Evolutionary conservation across 2,329 filamentous ascomycete species (phyloP), one percentile per base, ranked within the genome.

Genomic region (Annulohypoxylon truncatum): DNA sequence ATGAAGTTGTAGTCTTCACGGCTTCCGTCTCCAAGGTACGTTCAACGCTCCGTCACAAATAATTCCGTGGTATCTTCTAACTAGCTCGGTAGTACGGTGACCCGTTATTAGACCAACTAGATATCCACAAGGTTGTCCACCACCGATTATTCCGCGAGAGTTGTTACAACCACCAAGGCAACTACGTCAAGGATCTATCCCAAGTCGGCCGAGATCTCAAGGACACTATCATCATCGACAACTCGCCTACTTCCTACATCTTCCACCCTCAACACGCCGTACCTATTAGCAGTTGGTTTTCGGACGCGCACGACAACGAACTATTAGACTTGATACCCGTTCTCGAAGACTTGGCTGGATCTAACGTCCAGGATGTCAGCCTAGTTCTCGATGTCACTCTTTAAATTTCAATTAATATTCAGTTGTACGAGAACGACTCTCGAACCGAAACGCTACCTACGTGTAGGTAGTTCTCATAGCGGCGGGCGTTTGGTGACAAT

Each of bases 201-300:
- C 96, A 98, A 84, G 91, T 99, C 63, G 96, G 96, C 54, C 91
- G 96, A 71, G 94, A 98, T 78, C 88, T 99, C 61, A 93, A 93
- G 79, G 95, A 99, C 77, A 99, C 95, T 18, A 99, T 99, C 78
- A 99, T 99, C 79, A 99, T 99, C 76, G 96, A 99, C 83, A 99
- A 99, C 82, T 98, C 96, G 48, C 96, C 96, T 2, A 99, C 96
- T 3, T 98, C 95, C 10, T 99, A 99, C 83, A 98, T 99, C 75
- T 99, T 99, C 87, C 96, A 99, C 78, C 96, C 96, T 22, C 95
- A 99, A 83, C 96, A 99, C 79, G 96, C 96, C 66, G 95, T 99
- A 52, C 96, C 96, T 24, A 99, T 99, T 82, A 97, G 94, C 87
- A 98, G 95, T 85, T 99, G 96, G 96, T 99, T 99, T 83, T 97